A percentile compares a stretch with the other conserved stretches of the same genome.
Evolutionary conservation across 495 filamentous ascomycete species (phyloP).

Genomic region (Chaetomidium leptoderma): DNA sequence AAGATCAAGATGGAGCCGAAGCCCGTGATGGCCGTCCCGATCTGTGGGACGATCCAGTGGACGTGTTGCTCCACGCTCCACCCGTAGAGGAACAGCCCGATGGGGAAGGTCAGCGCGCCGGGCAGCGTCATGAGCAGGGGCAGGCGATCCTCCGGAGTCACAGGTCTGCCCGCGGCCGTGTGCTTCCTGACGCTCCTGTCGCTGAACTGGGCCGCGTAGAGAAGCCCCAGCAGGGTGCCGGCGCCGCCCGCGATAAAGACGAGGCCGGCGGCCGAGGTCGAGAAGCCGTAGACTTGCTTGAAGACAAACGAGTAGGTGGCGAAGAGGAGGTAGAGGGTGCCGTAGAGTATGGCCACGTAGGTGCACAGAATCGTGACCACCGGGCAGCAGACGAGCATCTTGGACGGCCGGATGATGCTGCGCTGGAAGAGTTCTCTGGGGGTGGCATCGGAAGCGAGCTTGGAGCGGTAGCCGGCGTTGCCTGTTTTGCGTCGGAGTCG

Average conservation of each 20-base stretch:
- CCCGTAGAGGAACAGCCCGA: neutral
- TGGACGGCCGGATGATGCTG: neutral
- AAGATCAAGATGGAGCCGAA: conserved; percentile 2
- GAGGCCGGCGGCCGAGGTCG: neutral
- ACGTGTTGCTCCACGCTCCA: neutral
- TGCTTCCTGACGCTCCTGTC: neutral
- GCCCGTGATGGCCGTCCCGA: neutral
- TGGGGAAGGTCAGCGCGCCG: neutral
- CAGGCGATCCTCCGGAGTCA: neutral
- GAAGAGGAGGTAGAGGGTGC: conserved; percentile 3
- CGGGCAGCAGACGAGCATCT: neutral
- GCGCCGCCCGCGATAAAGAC: neutral
- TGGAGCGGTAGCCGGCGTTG: neutral
- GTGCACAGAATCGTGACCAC: neutral
- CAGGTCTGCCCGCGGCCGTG: neutral
- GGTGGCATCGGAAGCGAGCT: neutral
- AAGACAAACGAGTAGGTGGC: conserved; percentile 4
- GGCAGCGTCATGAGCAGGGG: neutral
- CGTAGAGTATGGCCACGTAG: conserved; percentile 1
- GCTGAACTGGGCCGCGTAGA: neutral
- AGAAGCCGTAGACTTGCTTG: neutral
- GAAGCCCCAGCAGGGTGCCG: neutral
- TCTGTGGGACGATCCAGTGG: neutral
- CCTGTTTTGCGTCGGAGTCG: neutral
- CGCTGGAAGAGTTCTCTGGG: neutral